These are phyloP conservation scores for Abrus pulchellus DNA, from an alignment of 306 rosid species.

Conservation along the genomic window DNA sequence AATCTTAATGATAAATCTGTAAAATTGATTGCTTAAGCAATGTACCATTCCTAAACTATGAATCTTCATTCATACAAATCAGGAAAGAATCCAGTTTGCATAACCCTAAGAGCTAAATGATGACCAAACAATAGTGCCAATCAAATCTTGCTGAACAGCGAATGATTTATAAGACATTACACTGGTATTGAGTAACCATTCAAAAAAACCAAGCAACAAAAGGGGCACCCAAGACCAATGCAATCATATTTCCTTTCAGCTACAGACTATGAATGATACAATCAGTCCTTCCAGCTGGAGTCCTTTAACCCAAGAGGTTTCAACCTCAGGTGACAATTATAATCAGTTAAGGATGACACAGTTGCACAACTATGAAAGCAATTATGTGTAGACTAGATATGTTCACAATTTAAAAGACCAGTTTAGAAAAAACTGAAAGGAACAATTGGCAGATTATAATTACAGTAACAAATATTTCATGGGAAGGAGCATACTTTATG, in stretches of 20 bases:
- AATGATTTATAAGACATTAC: slow-evolving; percentile 6
- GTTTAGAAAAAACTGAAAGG: slow-evolving; percentile 18
- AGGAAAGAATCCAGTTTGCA: neutral
- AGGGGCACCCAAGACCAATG: slow-evolving; percentile 32
- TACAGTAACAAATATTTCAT: slow-evolving; percentile 36
- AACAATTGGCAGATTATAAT: slow-evolving; percentile 28
- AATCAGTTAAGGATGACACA: slow-evolving; percentile 19
- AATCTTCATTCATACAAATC: slow-evolving; percentile 16
- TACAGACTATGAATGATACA: neutral
- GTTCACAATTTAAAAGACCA: slow-evolving; percentile 1
- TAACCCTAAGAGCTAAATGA: slow-evolving; percentile 28
- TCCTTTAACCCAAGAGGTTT: slow-evolving; percentile 28
- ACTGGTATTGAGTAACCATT: neutral
- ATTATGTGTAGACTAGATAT: slow-evolving; percentile 11
- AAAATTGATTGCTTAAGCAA: slow-evolving; percentile 33
- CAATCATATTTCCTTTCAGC: slow-evolving; percentile 30
- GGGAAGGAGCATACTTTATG: slow-evolving; percentile 59
- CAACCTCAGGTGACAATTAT: slow-evolving; percentile 8
- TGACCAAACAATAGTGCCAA: slow-evolving; percentile 31
- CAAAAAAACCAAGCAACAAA: neutral
- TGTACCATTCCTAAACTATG: slow-evolving; percentile 2
- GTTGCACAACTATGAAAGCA: slow-evolving; percentile 27
- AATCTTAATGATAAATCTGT: slow-evolving; percentile 6
- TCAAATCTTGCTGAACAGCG: slow-evolving; percentile 10
- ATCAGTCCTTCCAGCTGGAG: neutral